These are phyloP conservation scores for Glutinoglossum americanum DNA, from an alignment of 495 filamentous ascomycete genomes.

Conservation along the genomic window DNA sequence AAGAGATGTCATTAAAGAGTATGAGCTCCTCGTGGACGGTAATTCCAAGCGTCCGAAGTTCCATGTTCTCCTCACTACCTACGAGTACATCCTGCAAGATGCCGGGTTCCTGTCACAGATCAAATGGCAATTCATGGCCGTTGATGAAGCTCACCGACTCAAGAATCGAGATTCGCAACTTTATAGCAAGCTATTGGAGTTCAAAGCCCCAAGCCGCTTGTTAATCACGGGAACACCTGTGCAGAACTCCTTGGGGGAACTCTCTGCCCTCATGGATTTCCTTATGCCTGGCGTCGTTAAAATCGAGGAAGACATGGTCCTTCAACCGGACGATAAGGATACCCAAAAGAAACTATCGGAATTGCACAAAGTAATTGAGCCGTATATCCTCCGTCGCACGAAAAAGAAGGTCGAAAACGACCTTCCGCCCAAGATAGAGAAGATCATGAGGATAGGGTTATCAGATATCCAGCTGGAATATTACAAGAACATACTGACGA, in stretches of 20 bases:
- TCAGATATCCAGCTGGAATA: constrained; percentile 92
- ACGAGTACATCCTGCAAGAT: constrained; percentile 79
- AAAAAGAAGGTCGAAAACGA: constrained; percentile 95
- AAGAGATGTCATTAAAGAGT: constrained; percentile 60
- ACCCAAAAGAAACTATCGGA: constrained; percentile 49
- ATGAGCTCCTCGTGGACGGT: constrained; percentile 69
- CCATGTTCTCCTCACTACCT: constrained; percentile 85
- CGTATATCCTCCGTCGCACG: constrained; percentile 87
- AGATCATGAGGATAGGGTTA: constrained; percentile 92
- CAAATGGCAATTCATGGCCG: constrained; percentile 92
- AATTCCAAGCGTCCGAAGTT: constrained; percentile 76
- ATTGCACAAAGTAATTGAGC: constrained; percentile 53
- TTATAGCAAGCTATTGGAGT: constrained; percentile 64
- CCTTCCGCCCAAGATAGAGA: constrained; percentile 87
- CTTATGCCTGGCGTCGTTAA: constrained; percentile 73
- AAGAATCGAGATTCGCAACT: constrained; percentile 92
- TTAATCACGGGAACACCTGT: constrained; percentile 95
- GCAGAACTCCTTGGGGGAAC: constrained; percentile 85
- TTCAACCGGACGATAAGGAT: constrained; percentile 32
- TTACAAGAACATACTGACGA: constrained; percentile 94
- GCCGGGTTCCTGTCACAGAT: constrained; percentile 56
- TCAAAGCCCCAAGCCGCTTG: constrained; percentile 63
- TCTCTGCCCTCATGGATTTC: constrained; percentile 85
- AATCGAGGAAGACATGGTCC: constrained; percentile 77
- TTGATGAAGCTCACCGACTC: constrained; percentile 90